Evolutionary conservation across 345 rosid genomes (phyloP), one percentile per base, ranked within the genome.

Genomic region (Sapria himalayana): DNA sequence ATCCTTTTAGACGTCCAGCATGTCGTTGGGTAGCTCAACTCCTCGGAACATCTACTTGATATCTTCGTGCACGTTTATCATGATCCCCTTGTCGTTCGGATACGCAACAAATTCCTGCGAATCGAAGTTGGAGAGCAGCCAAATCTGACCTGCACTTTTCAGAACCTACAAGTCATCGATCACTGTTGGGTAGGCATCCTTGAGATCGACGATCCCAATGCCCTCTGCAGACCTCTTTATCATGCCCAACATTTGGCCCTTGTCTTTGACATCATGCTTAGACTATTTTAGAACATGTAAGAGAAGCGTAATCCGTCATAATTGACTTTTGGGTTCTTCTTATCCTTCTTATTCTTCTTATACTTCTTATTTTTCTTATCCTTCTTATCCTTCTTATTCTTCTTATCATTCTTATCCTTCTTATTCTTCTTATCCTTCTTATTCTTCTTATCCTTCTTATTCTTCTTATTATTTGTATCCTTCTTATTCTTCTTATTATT

Each of bases 111-210:
- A 74, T 49, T 73, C 92, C 39, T 73, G 75, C 0, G 85, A 67
- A 37, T 81, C 81, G 1, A 73, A 69, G 49, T 67, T 77, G 4
- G 82, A 70, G 21, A 85, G 56, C 33, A 80, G 57, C 85, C 80
- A 80, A 39, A 85, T 70, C 39, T 68, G 60, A 22, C 70, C 65
- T 1, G 61, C 65, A 49, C 72, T 74, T 66, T 72, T 74, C 51
- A 76, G 17, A 33, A 76, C 79, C 96, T 79, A 27, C 3, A 86
- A 65, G 61, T 86, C 85, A 21, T 78, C 89, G 64, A 68, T 63
- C 22, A 81, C 89, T 15, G 62, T 66, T 3, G 85, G 82, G 50
- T 78, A 81, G 46, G 97, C 66, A 56, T 86, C 97, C 68, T 78
- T 78, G 25, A 85, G 84, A 57, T 75, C 84, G 46, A 57, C 57